Evolutionary conservation across 345 rosid genomes (phyloP), one percentile per base, ranked within the genome.

Genomic region (Brassica nigra): DNA sequence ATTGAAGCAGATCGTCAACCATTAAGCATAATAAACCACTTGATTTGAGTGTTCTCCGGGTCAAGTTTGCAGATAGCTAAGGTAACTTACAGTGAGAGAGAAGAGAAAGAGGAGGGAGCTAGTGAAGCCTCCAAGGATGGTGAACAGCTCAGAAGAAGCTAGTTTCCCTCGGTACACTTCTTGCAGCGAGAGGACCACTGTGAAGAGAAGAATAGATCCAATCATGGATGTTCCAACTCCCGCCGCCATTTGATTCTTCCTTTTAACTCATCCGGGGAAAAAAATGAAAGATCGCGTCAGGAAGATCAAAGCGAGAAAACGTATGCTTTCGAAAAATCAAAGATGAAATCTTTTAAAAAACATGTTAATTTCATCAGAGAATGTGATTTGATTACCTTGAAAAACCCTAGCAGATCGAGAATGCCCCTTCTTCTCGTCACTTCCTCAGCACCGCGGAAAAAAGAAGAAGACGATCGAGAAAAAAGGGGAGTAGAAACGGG

Each of bases 71-170:
- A 23, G 5, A 67, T 1, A 12, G 55, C n/a, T 34, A 76, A 18
- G 18, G 18, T 37, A 0, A 82, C 92, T 85, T 87, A 90, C 90
- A 0, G 91, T 90, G 4, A 91, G 83, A 61, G 84, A 86, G 33
- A 91, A 83, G 59, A 93, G 91, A 81, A 91, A 93, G 15, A 91
- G 84, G 75, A 90, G 87, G 66, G 97, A 91, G 83, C 95, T 93
- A 79, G 80, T 84, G 89, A 90, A 90, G 39, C 98, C 98, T 66
- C 97, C 93, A 10, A 93, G 89, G 31, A 93, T 90, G 23, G 95
- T 91, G 75, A 91, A 88, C 54, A 86, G 74, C 85, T 93, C 92
- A 0, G 95, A 79, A 5, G 98, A 93, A 4, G 89, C 98, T 81
- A 91, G 75, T 82, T 89, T 88, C 66, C 76, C 91, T 33, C 91